Evolutionary conservation across 2,329 filamentous ascomycete genomes (phyloP).

Genomic region (Colletotrichum camelliae): DNA sequence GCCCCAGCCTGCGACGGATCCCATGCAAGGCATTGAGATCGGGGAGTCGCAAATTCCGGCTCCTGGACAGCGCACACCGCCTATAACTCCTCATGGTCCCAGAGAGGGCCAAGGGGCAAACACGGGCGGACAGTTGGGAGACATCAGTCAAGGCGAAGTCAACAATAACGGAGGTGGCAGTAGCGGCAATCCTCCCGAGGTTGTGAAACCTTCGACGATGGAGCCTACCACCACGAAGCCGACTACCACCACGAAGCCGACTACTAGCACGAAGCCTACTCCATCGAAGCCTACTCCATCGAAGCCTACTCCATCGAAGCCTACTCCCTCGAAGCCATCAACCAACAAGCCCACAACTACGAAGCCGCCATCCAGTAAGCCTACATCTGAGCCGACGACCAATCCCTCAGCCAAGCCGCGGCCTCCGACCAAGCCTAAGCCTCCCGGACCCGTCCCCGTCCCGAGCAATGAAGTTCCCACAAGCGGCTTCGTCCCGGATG

Average conservation of each 20-base stretch:
- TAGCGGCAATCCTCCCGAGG: not conserved
- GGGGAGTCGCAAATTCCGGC: not conserved
- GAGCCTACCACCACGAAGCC: not conserved
- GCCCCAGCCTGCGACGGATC: not conserved
- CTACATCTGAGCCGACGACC: not conserved
- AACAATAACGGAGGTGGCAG: not conserved
- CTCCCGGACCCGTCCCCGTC: not conserved
- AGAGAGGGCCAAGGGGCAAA: not conserved
- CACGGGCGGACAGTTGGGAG: not conserved
- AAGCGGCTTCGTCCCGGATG: conserved; percentile 28
- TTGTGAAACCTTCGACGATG: not conserved
- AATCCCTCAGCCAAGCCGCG: not conserved
- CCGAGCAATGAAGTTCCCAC: not conserved
- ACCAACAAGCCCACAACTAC: too few species aligned
- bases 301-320: too few species aligned
- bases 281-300: too few species aligned
- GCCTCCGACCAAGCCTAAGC: not conserved
- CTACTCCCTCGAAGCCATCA: not conserved
- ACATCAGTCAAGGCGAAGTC: too few species aligned
- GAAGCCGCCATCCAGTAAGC: not conserved
- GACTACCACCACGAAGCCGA: not conserved
- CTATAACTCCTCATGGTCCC: not conserved
- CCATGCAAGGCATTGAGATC: not conserved
- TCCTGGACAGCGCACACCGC: not conserved
- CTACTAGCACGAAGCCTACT: too few species aligned